These are phyloP conservation scores for Clavispora phyllophila DNA, from an alignment of 805 yeast species.

Conservation along the genomic window DNA sequence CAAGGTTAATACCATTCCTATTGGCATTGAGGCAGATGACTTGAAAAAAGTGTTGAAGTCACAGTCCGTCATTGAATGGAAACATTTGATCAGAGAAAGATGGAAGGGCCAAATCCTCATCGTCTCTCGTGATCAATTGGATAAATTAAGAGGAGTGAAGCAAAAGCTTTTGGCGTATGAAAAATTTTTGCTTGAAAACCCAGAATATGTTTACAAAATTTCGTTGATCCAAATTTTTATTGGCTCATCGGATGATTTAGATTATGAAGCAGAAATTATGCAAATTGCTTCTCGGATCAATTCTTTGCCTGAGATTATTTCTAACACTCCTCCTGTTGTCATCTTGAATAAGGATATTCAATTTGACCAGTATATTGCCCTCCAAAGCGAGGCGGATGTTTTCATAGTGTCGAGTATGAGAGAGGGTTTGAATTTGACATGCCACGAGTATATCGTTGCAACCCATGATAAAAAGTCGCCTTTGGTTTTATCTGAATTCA, in stretches of 20 bases:
- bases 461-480: constrained; percentile 71
- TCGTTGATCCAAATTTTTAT: constrained; percentile 81
- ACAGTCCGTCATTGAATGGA: constrained; percentile 59
- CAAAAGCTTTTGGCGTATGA: constrained; percentile 88
- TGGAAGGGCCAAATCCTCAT: constrained; percentile 72
- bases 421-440: constrained; percentile 95
- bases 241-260: constrained; percentile 51
- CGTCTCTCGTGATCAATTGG: constrained; percentile 85
- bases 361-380: constrained; percentile 83
- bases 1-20: constrained; percentile 56
- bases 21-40: constrained; percentile 71
- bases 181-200: constrained; percentile 63
- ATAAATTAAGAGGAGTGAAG: constrained; percentile 79
- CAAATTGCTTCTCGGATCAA: constrained; percentile 82
- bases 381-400: constrained; percentile 78
- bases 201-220: constrained; percentile 60
- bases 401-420: constrained; percentile 88
- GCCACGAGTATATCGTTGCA: constrained; percentile 87
- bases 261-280: constrained; percentile 68
- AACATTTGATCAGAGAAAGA: constrained; percentile 63
- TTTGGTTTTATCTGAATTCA: constrained; percentile 82
- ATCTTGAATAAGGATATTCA: constrained; percentile 84
- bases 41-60: constrained; percentile 44
- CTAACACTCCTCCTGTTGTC: constrained; percentile 77
- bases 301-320: constrained; percentile 64